Evolutionary conservation across 2,329 filamentous ascomycete genomes (phyloP), one percentile per base, ranked within the genome.

Genomic region (Trichoderma koningiopsis): DNA sequence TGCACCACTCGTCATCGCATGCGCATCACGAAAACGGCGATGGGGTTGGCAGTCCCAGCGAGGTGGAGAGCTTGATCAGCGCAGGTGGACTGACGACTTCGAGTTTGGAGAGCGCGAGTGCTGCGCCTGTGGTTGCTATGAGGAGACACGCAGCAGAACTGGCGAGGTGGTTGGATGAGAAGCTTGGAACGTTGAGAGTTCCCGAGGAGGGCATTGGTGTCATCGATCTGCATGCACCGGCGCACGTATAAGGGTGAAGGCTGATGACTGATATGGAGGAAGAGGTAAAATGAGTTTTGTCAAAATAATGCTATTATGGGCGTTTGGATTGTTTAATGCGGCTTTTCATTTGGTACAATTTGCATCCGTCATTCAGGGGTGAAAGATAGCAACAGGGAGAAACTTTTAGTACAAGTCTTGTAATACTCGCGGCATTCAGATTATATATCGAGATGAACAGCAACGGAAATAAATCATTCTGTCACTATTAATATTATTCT

Each of bases 111-210:
- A 80, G 79, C 70, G 76, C 76, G n/a, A 76, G 80, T 4, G 79
- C 83, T 2, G 81, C 82, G 2, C 84, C 82, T 27, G 83, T 87
- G 24, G 81, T 85, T 62, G 81, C 81, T 10, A 83, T 87, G 77
- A 81, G 87, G 69, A 82, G 84, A 68, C 86, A 88, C 68, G 86
- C 87, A 4, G 86, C 88, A 72, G 87, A 89, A 72, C 79, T 90
- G 68, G 86, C 86, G 29, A 79, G 81, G 67, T 88, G 86, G 83
- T 76, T 91, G 72, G 88, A 91, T 71, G 85, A 85, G n/a, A 86
- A 86, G 78, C 80, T 91, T 6, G 85, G 85, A 6, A 80, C 82
- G 16, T 75, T 89, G 70, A 79, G 79, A 16, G 82, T 88, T 33
- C 86, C 87, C 0, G 84, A 86, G 60, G 86, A 88, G 64, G 83